These are phyloP conservation scores for Cantharellus anzutake DNA, from an alignment of 768 basidiomycete genomes.

Conservation along the genomic window DNA sequence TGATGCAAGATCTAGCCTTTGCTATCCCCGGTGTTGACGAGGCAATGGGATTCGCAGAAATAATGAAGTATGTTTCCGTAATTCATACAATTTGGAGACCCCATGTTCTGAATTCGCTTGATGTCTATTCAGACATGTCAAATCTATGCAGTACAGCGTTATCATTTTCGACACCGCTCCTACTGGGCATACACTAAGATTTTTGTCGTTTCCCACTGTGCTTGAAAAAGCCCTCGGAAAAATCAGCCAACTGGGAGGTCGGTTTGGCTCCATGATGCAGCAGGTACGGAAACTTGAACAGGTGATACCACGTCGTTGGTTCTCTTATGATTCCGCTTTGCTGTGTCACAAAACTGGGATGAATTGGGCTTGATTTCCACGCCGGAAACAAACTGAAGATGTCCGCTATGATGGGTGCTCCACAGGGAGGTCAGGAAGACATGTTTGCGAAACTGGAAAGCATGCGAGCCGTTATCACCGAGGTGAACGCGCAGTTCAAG, in stretches of 20 bases:
- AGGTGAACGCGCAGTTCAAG: conserved; percentile 98
- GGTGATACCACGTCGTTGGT: not conserved
- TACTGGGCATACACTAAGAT: conserved; percentile 94
- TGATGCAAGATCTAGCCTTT: conserved; percentile 99
- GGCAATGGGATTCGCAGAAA: conserved; percentile 99
- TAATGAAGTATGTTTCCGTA: conserved; percentile 71
- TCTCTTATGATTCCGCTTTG: conserved; percentile 11
- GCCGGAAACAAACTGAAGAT: conserved; percentile 30
- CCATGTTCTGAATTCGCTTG: not conserved
- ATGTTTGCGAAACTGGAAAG: conserved; percentile 97
- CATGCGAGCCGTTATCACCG: conserved; percentile 93
- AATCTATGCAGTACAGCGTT: conserved; percentile 99
- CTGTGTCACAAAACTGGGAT: not conserved
- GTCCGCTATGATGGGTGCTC: conserved; percentile 92
- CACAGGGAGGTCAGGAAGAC: conserved; percentile 79
- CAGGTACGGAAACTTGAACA: conserved; percentile 23
- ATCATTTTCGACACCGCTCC: conserved; percentile 99
- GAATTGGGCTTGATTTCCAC: not conserved
- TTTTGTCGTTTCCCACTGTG: conserved; percentile 96
- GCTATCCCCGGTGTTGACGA: conserved; percentile 99
- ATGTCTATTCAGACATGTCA: conserved; percentile 58
- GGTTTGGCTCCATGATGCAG: conserved; percentile 93
- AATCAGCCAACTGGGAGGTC: conserved; percentile 77
- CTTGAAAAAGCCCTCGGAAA: conserved; percentile 95
- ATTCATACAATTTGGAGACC: not conserved